phyloP scores from a whole-genome alignment of 2,329 filamentous ascomycete genomes.

The Penicillium brevicompactum region DNA sequence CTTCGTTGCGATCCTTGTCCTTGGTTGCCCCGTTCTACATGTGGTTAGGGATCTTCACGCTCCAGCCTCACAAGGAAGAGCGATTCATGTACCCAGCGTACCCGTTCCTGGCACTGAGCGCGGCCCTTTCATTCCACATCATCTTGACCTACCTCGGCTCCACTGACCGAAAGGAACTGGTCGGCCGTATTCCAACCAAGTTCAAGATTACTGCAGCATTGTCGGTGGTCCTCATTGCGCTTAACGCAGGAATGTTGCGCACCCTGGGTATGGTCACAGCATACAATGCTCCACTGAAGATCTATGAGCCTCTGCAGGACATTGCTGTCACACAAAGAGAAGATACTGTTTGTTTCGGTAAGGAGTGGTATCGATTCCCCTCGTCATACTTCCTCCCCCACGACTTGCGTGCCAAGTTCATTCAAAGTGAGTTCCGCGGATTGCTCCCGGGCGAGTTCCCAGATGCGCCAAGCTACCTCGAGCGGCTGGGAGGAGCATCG shows the following conservation, averaged over 20 bases:
- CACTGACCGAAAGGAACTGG: constrained; percentile 64
- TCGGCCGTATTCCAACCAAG: constrained; percentile 71
- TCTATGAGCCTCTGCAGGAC: constrained; percentile 53
- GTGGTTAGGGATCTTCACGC: constrained; percentile 88
- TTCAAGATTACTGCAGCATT: constrained; percentile 70
- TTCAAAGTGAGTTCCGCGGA: constrained; percentile 87
- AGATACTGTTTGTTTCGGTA: constrained; percentile 82
- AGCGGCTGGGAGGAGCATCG: constrained; percentile 82
- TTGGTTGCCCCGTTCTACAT: constrained; percentile 88
- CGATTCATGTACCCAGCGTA: constrained; percentile 98
- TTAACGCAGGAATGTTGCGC: constrained; percentile 69
- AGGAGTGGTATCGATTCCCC: constrained; percentile 98
- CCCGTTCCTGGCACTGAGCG: constrained; percentile 85
- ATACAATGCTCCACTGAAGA: constrained; percentile 78
- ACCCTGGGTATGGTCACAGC: constrained; percentile 76
- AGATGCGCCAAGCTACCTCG: constrained; percentile 69
- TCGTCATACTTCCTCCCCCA: constrained; percentile 87
- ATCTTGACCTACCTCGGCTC: constrained; percentile 74
- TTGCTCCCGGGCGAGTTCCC: constrained; percentile 88
- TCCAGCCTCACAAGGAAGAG: constrained; percentile 96
- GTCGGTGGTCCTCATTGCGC: constrained; percentile 62
- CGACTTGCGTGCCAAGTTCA: constrained; percentile 82
- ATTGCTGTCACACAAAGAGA: constrained; percentile 59
- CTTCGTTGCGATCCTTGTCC: constrained; percentile 72
- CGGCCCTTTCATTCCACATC: constrained; percentile 80